Base-by-base conservation (phyloP, 495 filamentous ascomycete species). In the Poronia punctata region DNA sequence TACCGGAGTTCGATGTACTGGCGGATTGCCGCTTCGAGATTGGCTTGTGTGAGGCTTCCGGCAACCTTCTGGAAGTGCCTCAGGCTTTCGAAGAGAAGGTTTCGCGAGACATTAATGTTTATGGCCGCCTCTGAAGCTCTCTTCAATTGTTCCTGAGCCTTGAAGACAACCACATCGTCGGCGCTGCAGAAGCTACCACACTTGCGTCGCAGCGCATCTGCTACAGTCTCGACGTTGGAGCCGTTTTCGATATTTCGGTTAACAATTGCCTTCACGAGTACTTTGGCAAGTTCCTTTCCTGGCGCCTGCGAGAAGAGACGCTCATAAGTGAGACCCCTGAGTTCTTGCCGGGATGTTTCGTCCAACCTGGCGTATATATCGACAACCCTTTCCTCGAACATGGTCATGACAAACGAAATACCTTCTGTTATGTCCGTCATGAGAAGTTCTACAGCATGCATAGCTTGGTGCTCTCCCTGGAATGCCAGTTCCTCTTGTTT, bases 141-240 rank as follows among this genome's bases (percentile, higher is more conserved):
- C 63, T 94, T 92, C 33, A 97, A 68, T 43, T 86, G 78, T 58
- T 99, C 92, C 59, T 97, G 89, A 5, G 93, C 93, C 62, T 95
- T 96, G 77, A 97, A 99, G 35, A 95, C 87, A 24, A 97, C 78
- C 1, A 95, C 89, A 65, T 99, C 92, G 35, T 96, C 89, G 1
- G 89, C 80, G 45, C 86, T 94, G 70, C 92, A 99, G 70, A 99
- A 97, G 56, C 79, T 92, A 31, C 92, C 93, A 49, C 92, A 99
- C 44, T 87, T 76, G 49, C 93, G 73, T 16, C 92, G 74, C 14
- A 99, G 66, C 11, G 88, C 88, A 62, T 97, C 92, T 0, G 92
- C 88, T 27, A 99, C 86, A 0, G 88, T 96, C 60, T 99, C 92
- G 12, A 99, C 90, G 50, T 95, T 97, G 16, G 88, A 84, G 16